Conservation (phyloP, 768 basidiomycete genomes). For the Boletales sp. region DNA sequence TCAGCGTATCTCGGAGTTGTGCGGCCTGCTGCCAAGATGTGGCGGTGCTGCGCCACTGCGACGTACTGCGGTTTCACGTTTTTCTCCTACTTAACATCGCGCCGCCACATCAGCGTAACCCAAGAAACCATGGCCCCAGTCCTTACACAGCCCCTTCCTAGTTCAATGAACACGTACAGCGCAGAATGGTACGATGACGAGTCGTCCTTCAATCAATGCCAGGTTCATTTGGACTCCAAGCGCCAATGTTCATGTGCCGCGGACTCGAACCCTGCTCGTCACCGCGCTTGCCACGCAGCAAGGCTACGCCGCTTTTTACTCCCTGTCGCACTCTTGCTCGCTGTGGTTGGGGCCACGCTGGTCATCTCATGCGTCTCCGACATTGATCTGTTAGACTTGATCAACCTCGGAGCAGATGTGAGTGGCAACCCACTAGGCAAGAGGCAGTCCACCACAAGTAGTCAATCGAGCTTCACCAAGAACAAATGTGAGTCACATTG, state of each 20-base stretch:
- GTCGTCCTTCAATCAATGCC: slow-evolving; percentile 22
- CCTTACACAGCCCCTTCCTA: slow-evolving; percentile 26
- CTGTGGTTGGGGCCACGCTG: slow-evolving; percentile 30
- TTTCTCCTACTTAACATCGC: background rate
- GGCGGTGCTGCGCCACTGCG: background rate
- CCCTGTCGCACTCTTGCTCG: slow-evolving; percentile 31
- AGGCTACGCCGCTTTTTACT: slow-evolving; percentile 33
- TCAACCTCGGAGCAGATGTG: slow-evolving; percentile 25
- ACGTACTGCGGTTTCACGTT: slow-evolving; percentile 7
- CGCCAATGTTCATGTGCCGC: slow-evolving; percentile 19
- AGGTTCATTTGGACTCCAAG: slow-evolving; percentile 17
- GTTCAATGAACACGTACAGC: slow-evolving; percentile 19
- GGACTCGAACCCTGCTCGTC: slow-evolving; percentile 17
- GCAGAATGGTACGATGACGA: slow-evolving; percentile 8
- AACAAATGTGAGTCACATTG: slow-evolving; percentile 37
- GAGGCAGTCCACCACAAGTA: slow-evolving; percentile 20
- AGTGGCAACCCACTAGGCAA: slow-evolving; percentile 27
- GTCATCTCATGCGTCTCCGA: slow-evolving; percentile 31
- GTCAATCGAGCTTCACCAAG: slow-evolving; percentile 33
- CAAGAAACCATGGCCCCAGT: slow-evolving; percentile 23
- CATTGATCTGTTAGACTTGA: slow-evolving; percentile 18
- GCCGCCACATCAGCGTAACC: slow-evolving; percentile 9
- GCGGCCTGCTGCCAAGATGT: background rate
- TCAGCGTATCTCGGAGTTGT: no score
- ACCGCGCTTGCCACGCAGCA: slow-evolving; percentile 31